These are phyloP conservation scores for Neofusicoccum laricinum DNA, from an alignment of 2,329 filamentous ascomycete genomes.

Conservation along the genomic window DNA sequence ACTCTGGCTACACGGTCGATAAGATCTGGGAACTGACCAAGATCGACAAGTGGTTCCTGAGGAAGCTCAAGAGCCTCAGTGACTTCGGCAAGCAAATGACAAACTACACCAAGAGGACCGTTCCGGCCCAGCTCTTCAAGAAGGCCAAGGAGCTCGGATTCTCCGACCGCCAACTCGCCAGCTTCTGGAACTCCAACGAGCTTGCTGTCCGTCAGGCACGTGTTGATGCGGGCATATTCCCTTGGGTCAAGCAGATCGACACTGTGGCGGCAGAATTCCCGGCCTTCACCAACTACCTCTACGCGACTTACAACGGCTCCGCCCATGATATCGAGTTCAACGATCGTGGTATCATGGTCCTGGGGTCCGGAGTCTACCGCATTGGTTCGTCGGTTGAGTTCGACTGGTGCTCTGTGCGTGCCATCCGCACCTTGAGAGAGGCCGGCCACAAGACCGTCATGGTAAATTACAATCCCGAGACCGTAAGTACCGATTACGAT, in stretches of 20 bases:
- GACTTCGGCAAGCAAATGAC: slow-evolving; percentile 82
- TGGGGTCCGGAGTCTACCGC: slow-evolving; percentile 92
- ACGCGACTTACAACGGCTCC: slow-evolving; percentile 90
- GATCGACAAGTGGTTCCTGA: slow-evolving; percentile 98
- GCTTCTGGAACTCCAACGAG: slow-evolving; percentile 93
- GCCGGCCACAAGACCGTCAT: slow-evolving; percentile 91
- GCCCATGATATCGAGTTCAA: slow-evolving; percentile 81
- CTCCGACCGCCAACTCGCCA: slow-evolving; percentile 87
- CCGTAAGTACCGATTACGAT: slow-evolving; percentile 86
- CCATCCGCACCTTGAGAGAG: slow-evolving; percentile 84
- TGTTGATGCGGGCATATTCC: slow-evolving; percentile 80
- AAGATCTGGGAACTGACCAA: slow-evolving; percentile 98
- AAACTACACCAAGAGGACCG: slow-evolving; percentile 64
- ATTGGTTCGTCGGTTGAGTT: slow-evolving; percentile 98
- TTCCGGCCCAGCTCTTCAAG: slow-evolving; percentile 64
- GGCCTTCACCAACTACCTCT: slow-evolving; percentile 91
- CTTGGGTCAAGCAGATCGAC: slow-evolving; percentile 96
- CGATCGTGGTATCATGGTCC: slow-evolving; percentile 92
- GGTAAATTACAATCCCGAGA: slow-evolving; percentile 88
- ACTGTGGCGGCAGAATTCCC: slow-evolving; percentile 97
- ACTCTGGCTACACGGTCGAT: slow-evolving; percentile 86
- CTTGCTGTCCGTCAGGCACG: slow-evolving; percentile 80
- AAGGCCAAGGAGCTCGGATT: slow-evolving; percentile 93
- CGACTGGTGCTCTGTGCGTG: slow-evolving; percentile 96
- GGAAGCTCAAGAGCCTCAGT: slow-evolving; percentile 84